Evolutionary conservation across 179 eudicot species (phyloP), one percentile per base, ranked within the genome.

Genomic region (Carnegiea gigantea): DNA sequence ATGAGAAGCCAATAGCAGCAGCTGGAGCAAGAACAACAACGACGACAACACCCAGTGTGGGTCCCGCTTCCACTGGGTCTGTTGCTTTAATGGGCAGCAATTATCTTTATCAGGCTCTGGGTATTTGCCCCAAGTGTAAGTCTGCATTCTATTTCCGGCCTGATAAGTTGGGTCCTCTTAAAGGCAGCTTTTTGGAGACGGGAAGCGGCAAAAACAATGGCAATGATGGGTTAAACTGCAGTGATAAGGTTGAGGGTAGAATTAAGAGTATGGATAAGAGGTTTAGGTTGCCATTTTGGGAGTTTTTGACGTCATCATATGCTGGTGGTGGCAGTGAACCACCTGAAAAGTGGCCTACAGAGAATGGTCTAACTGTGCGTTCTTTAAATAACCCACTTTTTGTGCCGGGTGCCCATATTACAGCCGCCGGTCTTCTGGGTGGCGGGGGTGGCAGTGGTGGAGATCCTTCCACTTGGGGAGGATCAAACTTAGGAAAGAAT

Each of bases 71-170:
- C 9, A 24, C 0, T 0, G 15, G 14, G 2, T 11, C 30, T 23
- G 6, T 38, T 3, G 43, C 5, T 38, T 3, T 6, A 38, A 70
- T 15, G 23, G 75, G 28, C 15, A 21, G 53, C 11, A 75, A 80
- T 82, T 72, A 20, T 12, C 23, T 20, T 1, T 57, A 57, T 8
- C 88, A 92, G 57, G 91, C 89, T 20, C 86, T 89, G 6, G 88
- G 87, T 80, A 71, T 88, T 57, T 90, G 95, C 78, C 88, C 90
- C 17, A 81, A 81, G 62, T 92, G 95, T 78, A 86, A 87, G 8
- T 87, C 95, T 5, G 92, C 89, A 3, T 92, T 85, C 68, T 86
- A 89, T 74, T 87, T 92, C 76, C 72, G 87, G 53, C 91, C 95
- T 20, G 75, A 79, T 72, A 83, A 80, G 84, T 59, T 88, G 73